These are phyloP conservation scores for Xylaria sp. DNA, from an alignment of 2,329 filamentous ascomycete species.

Conservation along the genomic window DNA sequence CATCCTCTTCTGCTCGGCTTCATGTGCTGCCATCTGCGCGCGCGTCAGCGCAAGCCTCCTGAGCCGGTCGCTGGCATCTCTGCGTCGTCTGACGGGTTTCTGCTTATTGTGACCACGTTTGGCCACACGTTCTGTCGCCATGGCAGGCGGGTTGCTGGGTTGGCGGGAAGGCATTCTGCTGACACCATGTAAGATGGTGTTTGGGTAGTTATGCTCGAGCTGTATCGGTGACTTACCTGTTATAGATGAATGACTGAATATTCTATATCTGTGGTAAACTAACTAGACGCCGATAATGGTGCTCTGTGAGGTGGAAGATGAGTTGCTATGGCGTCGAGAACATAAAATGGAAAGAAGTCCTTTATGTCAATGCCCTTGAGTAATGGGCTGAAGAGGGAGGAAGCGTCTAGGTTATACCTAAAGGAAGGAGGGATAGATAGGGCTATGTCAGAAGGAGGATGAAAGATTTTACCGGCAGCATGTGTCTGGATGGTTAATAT, in stretches of 20 bases:
- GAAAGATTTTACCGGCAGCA: neutral
- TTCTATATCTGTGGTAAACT: neutral
- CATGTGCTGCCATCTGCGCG: neutral
- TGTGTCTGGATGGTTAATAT: neutral
- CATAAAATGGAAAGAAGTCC: neutral
- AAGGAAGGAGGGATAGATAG: neutral
- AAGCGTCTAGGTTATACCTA: neutral
- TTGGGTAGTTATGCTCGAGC: no score
- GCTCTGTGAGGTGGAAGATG: neutral
- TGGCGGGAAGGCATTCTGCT: no score
- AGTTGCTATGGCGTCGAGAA: neutral
- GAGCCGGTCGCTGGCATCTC: no score
- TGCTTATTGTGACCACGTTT: no score
- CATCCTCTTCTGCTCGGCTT: neutral
- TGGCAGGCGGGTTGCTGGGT: no score
- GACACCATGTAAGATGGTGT: no score
- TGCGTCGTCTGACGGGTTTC: no score
- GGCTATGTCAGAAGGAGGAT: neutral
- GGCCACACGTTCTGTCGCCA: no score
- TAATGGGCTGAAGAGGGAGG: neutral
- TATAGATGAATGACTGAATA: no score
- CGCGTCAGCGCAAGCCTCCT: no score
- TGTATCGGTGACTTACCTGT: no score
- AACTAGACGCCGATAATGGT: no score
- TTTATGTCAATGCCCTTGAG: neutral